These are phyloP conservation scores for Gynostemma pentaphyllum DNA, from an alignment of 306 rosid species.

Conservation along the genomic window DNA sequence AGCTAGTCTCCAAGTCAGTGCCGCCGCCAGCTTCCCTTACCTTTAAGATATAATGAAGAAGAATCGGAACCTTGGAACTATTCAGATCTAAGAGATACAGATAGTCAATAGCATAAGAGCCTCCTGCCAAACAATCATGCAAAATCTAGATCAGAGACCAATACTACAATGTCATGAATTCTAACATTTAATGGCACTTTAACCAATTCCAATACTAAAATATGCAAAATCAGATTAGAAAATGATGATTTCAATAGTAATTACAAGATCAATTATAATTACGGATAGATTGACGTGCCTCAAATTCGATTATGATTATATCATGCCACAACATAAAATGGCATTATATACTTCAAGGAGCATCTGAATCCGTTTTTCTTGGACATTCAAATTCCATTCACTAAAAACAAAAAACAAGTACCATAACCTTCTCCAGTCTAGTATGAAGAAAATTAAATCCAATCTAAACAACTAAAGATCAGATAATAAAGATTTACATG, in stretches of 20 bases:
- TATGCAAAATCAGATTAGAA: neutral
- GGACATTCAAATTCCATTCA: neutral
- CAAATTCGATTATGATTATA: neutral
- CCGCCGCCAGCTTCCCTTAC: slow-evolving; percentile 62
- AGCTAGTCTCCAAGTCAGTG: slow-evolving; percentile 65
- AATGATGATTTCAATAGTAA: neutral
- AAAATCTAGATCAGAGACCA: slow-evolving; percentile 20
- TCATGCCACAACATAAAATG: neutral
- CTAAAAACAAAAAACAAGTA: neutral
- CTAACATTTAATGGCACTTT: neutral
- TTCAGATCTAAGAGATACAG: slow-evolving; percentile 54
- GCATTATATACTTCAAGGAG: neutral
- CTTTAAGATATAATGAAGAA: slow-evolving; percentile 22
- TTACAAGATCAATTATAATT: neutral
- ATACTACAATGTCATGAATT: slow-evolving; percentile 2
- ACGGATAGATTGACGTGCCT: neutral
- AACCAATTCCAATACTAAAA: slow-evolving; percentile 4
- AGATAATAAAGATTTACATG: slow-evolving; percentile 4
- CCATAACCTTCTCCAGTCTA: neutral
- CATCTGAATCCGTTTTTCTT: neutral
- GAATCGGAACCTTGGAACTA: slow-evolving; percentile 24
- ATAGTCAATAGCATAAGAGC: slow-evolving; percentile 26
- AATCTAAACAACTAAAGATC: slow-evolving; percentile 13
- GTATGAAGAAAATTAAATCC: neutral
- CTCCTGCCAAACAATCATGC: slow-evolving; percentile 29